Percentiles rank a stretch among this genome's conserved stretches.
Conservation (phyloP, 2,329 filamentous ascomycete species). For the Calonectria crousiana region DNA sequence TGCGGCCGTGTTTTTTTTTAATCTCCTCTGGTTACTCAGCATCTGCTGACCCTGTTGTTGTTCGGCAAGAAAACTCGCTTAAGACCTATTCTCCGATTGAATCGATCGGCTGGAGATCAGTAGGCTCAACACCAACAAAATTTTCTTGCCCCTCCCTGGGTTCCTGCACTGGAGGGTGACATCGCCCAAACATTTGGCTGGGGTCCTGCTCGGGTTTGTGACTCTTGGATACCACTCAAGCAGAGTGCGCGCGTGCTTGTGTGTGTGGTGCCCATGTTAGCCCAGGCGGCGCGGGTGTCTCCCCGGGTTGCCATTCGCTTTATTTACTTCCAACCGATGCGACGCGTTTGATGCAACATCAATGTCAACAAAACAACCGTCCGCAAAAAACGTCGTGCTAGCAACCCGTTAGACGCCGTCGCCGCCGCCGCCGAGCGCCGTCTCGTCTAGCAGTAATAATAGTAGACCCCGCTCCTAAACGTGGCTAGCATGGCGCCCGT, state of each 20-base stretch:
- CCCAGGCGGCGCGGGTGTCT: conserved; percentile 3
- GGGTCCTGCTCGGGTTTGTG: conserved; percentile 1
- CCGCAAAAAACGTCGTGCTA: background rate
- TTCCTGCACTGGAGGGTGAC: conserved; percentile 17
- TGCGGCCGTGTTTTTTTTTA: background rate
- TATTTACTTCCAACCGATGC: conserved; percentile 20
- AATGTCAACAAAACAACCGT: conserved; percentile 25
- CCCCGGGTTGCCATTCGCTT: background rate
- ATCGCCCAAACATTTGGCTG: conserved; percentile 12
- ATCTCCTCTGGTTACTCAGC: background rate
- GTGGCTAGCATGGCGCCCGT: background rate
- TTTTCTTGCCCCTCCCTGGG: background rate
- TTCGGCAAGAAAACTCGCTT: background rate
- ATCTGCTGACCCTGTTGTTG: background rate
- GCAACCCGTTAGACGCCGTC: conserved; percentile 24
- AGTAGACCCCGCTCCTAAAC: conserved; percentile 7
- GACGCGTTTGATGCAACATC: conserved; percentile 18
- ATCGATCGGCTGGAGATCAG: conserved; percentile 20
- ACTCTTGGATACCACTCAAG: conserved; percentile 13
- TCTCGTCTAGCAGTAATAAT: conserved; percentile 2
- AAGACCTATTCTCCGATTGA: conserved; percentile 4
- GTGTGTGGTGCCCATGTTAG: background rate
- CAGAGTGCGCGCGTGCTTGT: background rate
- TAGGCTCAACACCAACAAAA: conserved; percentile 13
- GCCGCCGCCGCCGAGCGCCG: conserved; percentile 24